Percentiles rank a stretch among this genome's conserved stretches.
Evolutionary conservation across 1,284 basidiomycete species (phyloP).

Genomic region (Microbotryum intermedium): DNA sequence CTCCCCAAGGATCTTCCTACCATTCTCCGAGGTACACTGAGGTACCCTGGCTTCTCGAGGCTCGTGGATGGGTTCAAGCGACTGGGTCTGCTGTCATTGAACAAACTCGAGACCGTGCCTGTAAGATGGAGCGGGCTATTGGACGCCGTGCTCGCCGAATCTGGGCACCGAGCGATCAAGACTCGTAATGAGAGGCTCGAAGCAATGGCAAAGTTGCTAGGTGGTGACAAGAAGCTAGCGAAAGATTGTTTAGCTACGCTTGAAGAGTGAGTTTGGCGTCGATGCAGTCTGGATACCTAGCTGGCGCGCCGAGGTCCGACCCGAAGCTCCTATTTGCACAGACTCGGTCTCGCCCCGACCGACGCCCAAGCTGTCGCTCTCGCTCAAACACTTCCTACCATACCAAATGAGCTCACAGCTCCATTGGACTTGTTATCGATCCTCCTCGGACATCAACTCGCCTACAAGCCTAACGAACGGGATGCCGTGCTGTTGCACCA

Average conservation of each 20-base stretch:
- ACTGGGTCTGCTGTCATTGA: conserved; percentile 60
- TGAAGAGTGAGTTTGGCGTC: not conserved
- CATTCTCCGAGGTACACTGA: conserved; percentile 74
- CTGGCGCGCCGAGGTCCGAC: no score
- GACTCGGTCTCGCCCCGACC: conserved; percentile 42
- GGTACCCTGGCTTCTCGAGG: conserved; percentile 76
- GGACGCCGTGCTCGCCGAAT: not conserved
- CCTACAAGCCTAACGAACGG: conserved; percentile 62
- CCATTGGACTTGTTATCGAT: conserved; percentile 72
- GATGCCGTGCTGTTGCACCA: conserved; percentile 85
- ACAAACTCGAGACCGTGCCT: conserved; percentile 31
- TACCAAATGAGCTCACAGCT: conserved; percentile 37
- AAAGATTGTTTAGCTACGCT: not conserved
- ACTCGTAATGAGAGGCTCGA: not conserved
- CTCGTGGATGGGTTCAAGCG: conserved; percentile 65
- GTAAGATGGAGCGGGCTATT: conserved; percentile 31
- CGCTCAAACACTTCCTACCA: conserved; percentile 47
- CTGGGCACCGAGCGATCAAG: no score
- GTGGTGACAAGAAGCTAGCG: not conserved
- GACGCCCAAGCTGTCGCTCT: conserved; percentile 30
- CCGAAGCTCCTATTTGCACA: conserved; percentile 34
- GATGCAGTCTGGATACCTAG: no score
- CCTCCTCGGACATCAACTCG: conserved; percentile 64
- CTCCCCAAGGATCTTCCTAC: conserved; percentile 54
- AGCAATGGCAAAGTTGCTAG: not conserved